A percentile compares a stretch with the other conserved stretches of the same genome.
These are phyloP conservation scores for Anthracocystis panici-leucophaei DNA, from an alignment of 1,284 basidiomycete species.

Conservation along the genomic window DNA sequence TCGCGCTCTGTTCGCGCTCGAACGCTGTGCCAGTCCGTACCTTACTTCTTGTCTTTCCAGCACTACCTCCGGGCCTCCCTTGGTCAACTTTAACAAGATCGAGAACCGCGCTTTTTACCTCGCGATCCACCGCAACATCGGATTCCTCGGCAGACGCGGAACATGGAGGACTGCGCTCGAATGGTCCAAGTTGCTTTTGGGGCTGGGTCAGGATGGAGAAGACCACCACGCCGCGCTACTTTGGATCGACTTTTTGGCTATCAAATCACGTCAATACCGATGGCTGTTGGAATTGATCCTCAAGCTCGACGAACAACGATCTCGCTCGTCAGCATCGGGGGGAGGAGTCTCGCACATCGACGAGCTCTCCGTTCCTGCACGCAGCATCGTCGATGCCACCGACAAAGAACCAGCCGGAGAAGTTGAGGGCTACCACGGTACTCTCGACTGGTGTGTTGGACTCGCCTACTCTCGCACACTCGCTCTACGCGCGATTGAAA, in stretches of 20 bases:
- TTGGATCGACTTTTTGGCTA: slow-evolving; percentile 68
- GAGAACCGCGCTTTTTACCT: slow-evolving; percentile 67
- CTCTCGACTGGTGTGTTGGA: slow-evolving; percentile 66
- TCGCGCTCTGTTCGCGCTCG: slow-evolving; percentile 65
- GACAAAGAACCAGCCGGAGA: slow-evolving; percentile 49
- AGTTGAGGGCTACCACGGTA: slow-evolving; percentile 32
- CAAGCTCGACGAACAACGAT: slow-evolving; percentile 50
- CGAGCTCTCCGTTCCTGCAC: slow-evolving; percentile 40
- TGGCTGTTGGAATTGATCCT: slow-evolving; percentile 63
- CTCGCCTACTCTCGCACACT: slow-evolving; percentile 58
- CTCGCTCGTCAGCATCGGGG: slow-evolving; percentile 2
- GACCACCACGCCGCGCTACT: slow-evolving; percentile 67
- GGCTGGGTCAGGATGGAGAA: slow-evolving; percentile 52
- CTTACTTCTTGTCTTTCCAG: slow-evolving; percentile 62
- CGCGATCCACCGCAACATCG: slow-evolving; percentile 64
- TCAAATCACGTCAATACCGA: slow-evolving; percentile 59
- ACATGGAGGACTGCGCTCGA: slow-evolving; percentile 69
- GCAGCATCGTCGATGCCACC: slow-evolving; percentile 47
- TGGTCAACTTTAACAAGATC: slow-evolving; percentile 62
- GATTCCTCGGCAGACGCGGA: slow-evolving; percentile 61
- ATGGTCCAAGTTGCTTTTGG: slow-evolving; percentile 65
- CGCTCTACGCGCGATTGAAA: slow-evolving; percentile 56
- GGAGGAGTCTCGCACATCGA: slow-evolving; percentile 25
- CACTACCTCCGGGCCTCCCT: slow-evolving; percentile 52
- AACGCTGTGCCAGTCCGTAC: slow-evolving; percentile 59